A percentile compares a stretch with the other conserved stretches of the same genome.
phyloP scores from a whole-genome alignment of 192 early-diverging fungal genomes.

The Linnemannia schmuckeri region DNA sequence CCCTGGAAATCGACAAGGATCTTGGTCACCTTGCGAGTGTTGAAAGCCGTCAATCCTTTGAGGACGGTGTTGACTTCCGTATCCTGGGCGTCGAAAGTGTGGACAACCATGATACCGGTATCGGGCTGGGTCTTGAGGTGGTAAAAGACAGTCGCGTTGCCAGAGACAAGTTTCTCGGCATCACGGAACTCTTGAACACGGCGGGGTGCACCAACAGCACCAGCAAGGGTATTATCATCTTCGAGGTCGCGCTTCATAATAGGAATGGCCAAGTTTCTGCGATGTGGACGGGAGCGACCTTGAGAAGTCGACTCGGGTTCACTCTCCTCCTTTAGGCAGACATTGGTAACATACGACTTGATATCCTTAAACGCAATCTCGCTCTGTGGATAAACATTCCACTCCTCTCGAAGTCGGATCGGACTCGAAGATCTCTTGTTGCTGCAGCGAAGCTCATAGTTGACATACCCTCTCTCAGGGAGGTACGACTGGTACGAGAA shows the following conservation, averaged over 20 bases:
- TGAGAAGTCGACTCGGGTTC: not conserved
- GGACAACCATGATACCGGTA: constrained; percentile 35
- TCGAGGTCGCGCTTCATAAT: not conserved
- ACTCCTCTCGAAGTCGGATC: not conserved
- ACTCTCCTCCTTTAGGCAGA: not conserved
- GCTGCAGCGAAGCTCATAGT: constrained; percentile 18
- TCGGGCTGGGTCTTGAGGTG: constrained; percentile 20
- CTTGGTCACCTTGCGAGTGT: constrained; percentile 10
- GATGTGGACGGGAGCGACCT: not conserved
- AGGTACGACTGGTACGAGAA: constrained; percentile 8
- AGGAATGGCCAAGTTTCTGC: not conserved
- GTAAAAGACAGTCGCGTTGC: constrained; percentile 22
- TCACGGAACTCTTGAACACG: not conserved
- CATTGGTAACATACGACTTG: not conserved
- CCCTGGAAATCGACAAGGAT: constrained; percentile 35
- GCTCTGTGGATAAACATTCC: not conserved
- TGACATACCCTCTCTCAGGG: constrained; percentile 8
- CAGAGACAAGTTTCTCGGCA: constrained; percentile 12
- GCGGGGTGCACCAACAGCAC: not conserved
- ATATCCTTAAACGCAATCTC: not conserved
- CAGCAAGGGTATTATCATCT: not conserved
- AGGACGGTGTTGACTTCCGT: not conserved
- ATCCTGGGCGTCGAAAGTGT: not conserved
- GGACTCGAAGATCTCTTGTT: not conserved
- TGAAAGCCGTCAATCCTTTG: not conserved